phyloP scores from a whole-genome alignment of 495 filamentous ascomycete genomes.

The Daldinia caldariorum region DNA sequence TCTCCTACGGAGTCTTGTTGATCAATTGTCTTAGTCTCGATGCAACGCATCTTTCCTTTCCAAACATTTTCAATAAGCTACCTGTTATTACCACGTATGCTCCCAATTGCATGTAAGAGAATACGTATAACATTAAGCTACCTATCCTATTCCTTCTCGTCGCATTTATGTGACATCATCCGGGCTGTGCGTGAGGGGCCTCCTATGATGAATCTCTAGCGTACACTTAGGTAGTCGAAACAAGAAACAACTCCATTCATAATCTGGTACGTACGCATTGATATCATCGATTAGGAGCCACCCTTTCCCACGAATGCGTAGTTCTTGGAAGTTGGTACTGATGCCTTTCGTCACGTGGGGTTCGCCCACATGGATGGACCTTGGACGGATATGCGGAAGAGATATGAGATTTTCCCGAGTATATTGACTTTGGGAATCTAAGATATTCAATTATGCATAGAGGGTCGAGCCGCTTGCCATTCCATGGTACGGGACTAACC shows the following conservation, averaged over 20 bases:
- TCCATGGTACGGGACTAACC: background rate
- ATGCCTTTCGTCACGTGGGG: conserved; percentile 2
- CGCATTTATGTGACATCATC: background rate
- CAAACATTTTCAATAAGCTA: background rate
- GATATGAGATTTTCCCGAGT: background rate
- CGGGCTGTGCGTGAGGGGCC: background rate
- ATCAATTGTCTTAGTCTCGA: background rate
- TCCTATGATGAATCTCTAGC: background rate
- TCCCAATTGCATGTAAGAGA: background rate
- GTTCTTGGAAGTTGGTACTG: conserved; percentile 1
- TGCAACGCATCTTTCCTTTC: background rate
- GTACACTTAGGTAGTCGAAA: too few relatives aligned
- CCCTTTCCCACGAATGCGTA: background rate
- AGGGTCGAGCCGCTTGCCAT: background rate
- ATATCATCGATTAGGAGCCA: conserved; percentile 7
- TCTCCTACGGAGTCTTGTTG: background rate
- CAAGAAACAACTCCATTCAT: background rate
- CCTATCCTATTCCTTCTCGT: background rate
- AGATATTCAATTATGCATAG: too few relatives aligned
- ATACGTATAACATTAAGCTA: background rate
- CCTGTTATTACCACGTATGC: too few relatives aligned
- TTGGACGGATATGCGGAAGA: background rate
- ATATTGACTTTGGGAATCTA: too few relatives aligned
- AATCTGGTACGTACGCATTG: background rate
- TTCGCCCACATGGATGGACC: background rate